phyloP scores from a whole-genome alignment of 2,329 filamentous ascomycete genomes.

The Fusarium sambucinum region DNA sequence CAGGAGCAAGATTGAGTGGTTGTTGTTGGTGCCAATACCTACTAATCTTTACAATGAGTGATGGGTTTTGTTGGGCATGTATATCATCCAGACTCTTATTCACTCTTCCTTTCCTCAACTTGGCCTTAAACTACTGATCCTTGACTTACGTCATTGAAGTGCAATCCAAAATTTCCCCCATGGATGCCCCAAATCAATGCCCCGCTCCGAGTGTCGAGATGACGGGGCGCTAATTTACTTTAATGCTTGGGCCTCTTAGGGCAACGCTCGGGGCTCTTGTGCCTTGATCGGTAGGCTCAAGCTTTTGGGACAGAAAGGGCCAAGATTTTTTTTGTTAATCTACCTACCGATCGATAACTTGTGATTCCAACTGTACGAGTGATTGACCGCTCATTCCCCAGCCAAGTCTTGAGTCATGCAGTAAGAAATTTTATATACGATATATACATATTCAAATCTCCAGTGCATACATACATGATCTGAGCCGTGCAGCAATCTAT shows the following conservation, averaged over 20 bases:
- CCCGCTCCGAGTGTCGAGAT: constrained; percentile 4
- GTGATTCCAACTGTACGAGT: background rate
- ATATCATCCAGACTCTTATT: background rate
- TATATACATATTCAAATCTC: background rate
- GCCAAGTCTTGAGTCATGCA: constrained; percentile 19
- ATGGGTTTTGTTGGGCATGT: background rate
- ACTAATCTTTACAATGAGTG: background rate
- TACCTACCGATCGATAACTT: background rate
- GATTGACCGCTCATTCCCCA: constrained; percentile 2
- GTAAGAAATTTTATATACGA: constrained; percentile 2
- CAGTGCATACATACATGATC: constrained; percentile 9
- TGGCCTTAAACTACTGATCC: constrained; percentile 9
- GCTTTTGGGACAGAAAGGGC: constrained; percentile 7
- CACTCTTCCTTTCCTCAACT: background rate
- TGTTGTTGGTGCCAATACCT: background rate
- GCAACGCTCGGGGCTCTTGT: constrained; percentile 28
- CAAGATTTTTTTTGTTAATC: background rate
- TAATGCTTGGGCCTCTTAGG: constrained; percentile 9
- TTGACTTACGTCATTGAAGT: constrained; percentile 37
- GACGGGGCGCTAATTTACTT: constrained; percentile 22
- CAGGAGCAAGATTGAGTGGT: constrained; percentile 1
- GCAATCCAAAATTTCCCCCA: constrained; percentile 22
- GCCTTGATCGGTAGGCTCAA: constrained; percentile 16
- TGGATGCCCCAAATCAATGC: constrained; percentile 24
- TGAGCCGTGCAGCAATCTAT: background rate